A percentile compares a stretch with the other conserved stretches of the same genome.
Conservation (phyloP, 2,329 filamentous ascomycete genomes). For the Fusarium euwallaceae region DNA sequence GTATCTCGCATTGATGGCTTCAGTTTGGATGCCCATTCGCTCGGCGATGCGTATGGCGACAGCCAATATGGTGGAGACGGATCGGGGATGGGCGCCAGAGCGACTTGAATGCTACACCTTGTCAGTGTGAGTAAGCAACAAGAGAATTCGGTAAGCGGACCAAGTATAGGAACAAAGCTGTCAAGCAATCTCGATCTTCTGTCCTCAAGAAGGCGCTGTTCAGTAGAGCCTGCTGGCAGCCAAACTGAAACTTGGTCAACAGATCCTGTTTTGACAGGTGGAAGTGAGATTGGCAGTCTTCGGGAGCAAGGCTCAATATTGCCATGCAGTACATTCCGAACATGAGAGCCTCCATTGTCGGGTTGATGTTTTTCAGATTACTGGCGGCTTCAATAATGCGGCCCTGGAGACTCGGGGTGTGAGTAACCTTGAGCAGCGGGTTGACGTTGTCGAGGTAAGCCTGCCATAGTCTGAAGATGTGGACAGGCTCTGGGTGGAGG, state of each 20-base stretch:
- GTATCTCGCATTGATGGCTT: constrained; percentile 50
- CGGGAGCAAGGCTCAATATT: constrained; percentile 56
- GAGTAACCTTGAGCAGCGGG: constrained; percentile 70
- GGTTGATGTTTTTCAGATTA: constrained; percentile 55
- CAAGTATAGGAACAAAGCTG: constrained; percentile 69
- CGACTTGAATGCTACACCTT: constrained; percentile 61
- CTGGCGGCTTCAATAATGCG: constrained; percentile 64
- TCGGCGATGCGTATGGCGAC: constrained; percentile 69
- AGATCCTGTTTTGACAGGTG: constrained; percentile 56
- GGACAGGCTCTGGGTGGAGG: constrained; percentile 62
- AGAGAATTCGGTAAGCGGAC: constrained; percentile 50
- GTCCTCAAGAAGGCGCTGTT: constrained; percentile 65
- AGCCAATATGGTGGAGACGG: constrained; percentile 65
- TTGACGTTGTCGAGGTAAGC: constrained; percentile 70
- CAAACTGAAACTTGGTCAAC: constrained; percentile 59
- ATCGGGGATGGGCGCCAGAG: constrained; percentile 59
- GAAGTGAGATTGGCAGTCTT: constrained; percentile 59
- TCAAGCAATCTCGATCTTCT: constrained; percentile 65
- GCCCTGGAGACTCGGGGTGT: constrained; percentile 66
- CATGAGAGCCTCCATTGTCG: constrained; percentile 66
- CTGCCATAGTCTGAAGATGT: constrained; percentile 68
- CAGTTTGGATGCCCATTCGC: constrained; percentile 67
- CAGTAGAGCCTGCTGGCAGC: constrained; percentile 65
- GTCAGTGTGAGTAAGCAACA: not conserved
- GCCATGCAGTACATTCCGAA: constrained; percentile 65